Percentiles rank a stretch among this genome's conserved stretches.
Evolutionary conservation across 352 stramenopile species (phyloP).

Genomic region (Blastocystis sp.): DNA sequence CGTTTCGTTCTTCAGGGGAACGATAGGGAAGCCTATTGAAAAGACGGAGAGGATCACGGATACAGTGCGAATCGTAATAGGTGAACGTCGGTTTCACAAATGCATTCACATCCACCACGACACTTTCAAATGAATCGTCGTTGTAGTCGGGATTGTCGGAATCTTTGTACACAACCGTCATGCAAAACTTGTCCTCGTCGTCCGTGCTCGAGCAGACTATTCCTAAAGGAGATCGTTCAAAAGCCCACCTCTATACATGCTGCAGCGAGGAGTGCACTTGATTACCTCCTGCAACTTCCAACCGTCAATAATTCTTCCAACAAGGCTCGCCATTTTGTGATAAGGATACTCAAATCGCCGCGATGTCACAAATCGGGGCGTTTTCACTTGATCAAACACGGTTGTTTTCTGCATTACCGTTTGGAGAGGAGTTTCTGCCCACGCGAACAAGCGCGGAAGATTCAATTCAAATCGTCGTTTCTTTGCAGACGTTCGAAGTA

Average conservation of each 20-base stretch:
- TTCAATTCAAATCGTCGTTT: neutral
- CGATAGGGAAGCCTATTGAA: conserved; percentile 51
- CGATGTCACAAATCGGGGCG: neutral
- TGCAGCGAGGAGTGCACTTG: neutral
- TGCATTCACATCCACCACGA: neutral
- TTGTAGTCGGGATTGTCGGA: conserved; percentile 30
- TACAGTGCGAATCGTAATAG: conserved; percentile 67
- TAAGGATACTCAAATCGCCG: neutral
- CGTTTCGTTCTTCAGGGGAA: conserved; percentile 13
- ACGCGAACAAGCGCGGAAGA: neutral
- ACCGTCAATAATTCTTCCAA: conserved; percentile 35
- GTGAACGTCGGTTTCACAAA: conserved; percentile 33
- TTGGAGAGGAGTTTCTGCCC: neutral
- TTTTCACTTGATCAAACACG: neutral
- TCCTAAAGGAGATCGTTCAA: neutral
- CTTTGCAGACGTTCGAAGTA: neutral
- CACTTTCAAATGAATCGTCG: neutral
- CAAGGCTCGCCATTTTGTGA: conserved; percentile 50
- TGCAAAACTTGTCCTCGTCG: conserved; percentile 59
- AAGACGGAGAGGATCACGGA: neutral
- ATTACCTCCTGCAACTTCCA: conserved; percentile 31
- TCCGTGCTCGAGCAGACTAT: conserved; percentile 15
- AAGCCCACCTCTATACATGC: conserved; percentile 27
- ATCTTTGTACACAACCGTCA: conserved; percentile 65
- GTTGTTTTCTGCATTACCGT: neutral